Conservation (phyloP, 805 yeast genomes). For the Yarrowia osloensis region DNA sequence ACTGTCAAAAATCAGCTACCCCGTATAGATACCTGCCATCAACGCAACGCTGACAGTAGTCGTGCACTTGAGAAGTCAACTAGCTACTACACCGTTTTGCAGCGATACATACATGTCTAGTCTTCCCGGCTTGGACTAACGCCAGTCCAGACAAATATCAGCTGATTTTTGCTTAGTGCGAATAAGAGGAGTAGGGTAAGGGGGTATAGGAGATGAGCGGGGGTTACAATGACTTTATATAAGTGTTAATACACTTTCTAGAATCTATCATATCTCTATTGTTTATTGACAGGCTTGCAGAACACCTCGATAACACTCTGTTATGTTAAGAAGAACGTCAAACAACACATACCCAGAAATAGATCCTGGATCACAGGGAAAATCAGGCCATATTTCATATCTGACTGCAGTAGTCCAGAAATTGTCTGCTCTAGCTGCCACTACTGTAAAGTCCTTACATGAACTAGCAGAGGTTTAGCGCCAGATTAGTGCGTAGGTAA, state of each 20-base stretch:
- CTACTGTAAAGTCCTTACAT: constrained; percentile 15
- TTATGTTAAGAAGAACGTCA: too few relatives aligned
- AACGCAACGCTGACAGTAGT: not conserved
- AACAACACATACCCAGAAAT: too few relatives aligned
- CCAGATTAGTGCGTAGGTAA: too few relatives aligned
- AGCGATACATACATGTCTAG: not conserved
- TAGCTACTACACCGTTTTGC: not conserved
- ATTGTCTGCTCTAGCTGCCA: not conserved
- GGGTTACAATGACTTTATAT: not conserved
- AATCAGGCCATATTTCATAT: constrained; percentile 10
- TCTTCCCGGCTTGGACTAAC: not conserved
- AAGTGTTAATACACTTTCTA: too few relatives aligned
- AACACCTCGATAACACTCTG: too few relatives aligned
- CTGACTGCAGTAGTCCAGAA: not conserved
- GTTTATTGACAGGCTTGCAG: too few relatives aligned
- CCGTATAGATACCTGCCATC: too few relatives aligned
- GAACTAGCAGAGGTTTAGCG: not conserved
- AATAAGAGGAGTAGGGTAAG: not conserved
- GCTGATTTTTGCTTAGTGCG: not conserved
- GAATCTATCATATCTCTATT: too few relatives aligned
- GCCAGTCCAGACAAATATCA: constrained; percentile 8
- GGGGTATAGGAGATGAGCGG: not conserved
- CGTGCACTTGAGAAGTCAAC: not conserved
- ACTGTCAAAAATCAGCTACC: too few relatives aligned
- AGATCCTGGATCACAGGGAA: too few relatives aligned